These are phyloP conservation scores for Solanum habrochaites DNA, from an alignment of 257 asterid genomes.

Conservation along the genomic window DNA sequence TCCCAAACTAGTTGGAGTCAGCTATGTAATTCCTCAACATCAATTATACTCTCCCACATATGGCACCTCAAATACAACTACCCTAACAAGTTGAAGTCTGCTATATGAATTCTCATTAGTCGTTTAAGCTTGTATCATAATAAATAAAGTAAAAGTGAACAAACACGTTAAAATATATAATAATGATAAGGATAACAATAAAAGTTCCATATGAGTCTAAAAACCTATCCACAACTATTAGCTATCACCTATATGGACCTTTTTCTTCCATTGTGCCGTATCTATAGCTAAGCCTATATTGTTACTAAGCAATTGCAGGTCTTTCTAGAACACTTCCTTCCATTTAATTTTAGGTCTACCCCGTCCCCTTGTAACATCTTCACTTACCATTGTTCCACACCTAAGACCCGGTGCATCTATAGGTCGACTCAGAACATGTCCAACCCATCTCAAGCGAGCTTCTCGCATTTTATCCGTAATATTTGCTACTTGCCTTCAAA, in stretches of 20 bases:
- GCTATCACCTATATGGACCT: background rate
- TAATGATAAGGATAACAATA: background rate
- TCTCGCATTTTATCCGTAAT: background rate
- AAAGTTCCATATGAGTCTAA: background rate
- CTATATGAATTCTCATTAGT: background rate
- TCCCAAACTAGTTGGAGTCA: background rate
- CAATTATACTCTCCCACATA: background rate
- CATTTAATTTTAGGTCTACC: background rate
- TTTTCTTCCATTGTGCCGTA: background rate
- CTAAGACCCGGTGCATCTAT: background rate
- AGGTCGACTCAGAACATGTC: background rate
- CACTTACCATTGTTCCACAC: background rate
- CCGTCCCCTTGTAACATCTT: background rate
- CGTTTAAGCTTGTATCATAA: background rate
- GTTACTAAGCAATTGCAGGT: background rate
- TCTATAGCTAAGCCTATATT: background rate
- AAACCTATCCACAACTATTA: background rate
- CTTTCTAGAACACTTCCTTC: background rate
- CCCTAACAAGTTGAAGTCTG: background rate
- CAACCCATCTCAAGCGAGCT: background rate
- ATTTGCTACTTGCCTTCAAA: background rate
- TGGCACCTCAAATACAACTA: background rate
- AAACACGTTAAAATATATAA: background rate
- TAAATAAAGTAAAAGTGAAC: background rate
- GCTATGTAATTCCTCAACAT: background rate